These are phyloP conservation scores for Annulohypoxylon moriforme DNA, from an alignment of 495 filamentous ascomycete genomes.

Conservation along the genomic window DNA sequence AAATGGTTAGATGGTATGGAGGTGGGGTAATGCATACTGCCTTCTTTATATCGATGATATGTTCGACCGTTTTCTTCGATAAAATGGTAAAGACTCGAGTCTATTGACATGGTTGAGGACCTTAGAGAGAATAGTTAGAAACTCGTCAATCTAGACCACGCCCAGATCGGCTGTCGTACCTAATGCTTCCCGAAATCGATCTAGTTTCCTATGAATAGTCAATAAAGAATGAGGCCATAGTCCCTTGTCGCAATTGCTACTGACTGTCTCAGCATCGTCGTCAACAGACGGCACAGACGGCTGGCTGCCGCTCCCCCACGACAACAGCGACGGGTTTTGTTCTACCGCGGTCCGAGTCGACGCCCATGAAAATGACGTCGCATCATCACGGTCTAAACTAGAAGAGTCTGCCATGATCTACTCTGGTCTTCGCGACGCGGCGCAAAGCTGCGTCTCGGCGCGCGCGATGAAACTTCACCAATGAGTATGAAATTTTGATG, in stretches of 20 bases:
- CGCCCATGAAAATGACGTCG: constrained; percentile 20
- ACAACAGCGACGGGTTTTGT: constrained; percentile 34
- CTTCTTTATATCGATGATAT: constrained; percentile 52
- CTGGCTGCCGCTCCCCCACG: constrained; percentile 46
- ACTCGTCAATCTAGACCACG: background rate
- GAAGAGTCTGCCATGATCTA: constrained; percentile 22
- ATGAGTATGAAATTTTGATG: background rate
- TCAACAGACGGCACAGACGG: constrained; percentile 48
- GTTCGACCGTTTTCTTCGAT: constrained; percentile 54
- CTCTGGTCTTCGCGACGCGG: background rate
- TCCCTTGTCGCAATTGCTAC: constrained; percentile 3
- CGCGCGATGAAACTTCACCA: background rate
- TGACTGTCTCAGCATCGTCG: constrained; percentile 34
- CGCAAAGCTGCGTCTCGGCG: constrained; percentile 2
- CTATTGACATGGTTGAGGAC: constrained; percentile 49
- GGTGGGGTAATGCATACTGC: constrained; percentile 30
- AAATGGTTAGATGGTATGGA: background rate
- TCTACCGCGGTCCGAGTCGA: constrained; percentile 28
- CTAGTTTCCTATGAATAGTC: constrained; percentile 20
- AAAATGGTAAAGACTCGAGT: constrained; percentile 50
- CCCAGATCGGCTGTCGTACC: constrained; percentile 4
- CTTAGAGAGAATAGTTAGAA: constrained; percentile 26
- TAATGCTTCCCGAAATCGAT: constrained; percentile 24
- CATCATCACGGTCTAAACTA: constrained; percentile 10
- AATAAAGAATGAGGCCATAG: background rate